A percentile compares a stretch with the other conserved stretches of the same genome.
These are phyloP conservation scores for Globisporangium barbulae DNA, from an alignment of 352 stramenopile genomes.

Conservation along the genomic window DNA sequence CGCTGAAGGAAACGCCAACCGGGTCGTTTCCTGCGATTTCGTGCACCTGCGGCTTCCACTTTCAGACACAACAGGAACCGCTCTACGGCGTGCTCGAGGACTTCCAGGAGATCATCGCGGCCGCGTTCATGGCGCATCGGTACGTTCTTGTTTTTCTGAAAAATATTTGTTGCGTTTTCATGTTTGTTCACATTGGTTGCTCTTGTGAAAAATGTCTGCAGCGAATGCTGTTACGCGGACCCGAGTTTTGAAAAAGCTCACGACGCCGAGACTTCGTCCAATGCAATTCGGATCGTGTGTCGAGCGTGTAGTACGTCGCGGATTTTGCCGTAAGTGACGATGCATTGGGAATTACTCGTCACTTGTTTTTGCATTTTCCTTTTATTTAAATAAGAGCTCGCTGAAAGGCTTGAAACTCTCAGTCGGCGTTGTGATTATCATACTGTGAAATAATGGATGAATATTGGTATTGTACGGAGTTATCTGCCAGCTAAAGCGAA, in stretches of 20 bases:
- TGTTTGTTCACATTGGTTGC: neutral
- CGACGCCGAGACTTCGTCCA: conserved; percentile 13
- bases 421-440: neutral
- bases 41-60: conserved; percentile 55
- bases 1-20: conserved; percentile 26
- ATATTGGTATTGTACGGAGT: neutral
- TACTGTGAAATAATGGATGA: neutral
- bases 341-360: neutral
- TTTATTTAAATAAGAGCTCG: conserved; percentile 14
- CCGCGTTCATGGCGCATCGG: conserved; percentile 58
- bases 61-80: conserved; percentile 40
- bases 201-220: too few relatives aligned
- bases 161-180: neutral
- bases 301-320: conserved; percentile 3
- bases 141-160: conserved; percentile 19
- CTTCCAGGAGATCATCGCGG: conserved; percentile 55
- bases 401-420: neutral
- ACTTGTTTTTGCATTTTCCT: neutral
- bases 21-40: conserved; percentile 22
- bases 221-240: conserved; percentile 41
- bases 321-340: conserved; percentile 7
- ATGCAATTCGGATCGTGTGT: conserved; percentile 15
- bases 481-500: too few relatives aligned
- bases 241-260: conserved; percentile 46
- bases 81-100: conserved; percentile 53